These are phyloP conservation scores for Starmerella vaccinii DNA, from an alignment of 805 yeast species.

Conservation along the genomic window DNA sequence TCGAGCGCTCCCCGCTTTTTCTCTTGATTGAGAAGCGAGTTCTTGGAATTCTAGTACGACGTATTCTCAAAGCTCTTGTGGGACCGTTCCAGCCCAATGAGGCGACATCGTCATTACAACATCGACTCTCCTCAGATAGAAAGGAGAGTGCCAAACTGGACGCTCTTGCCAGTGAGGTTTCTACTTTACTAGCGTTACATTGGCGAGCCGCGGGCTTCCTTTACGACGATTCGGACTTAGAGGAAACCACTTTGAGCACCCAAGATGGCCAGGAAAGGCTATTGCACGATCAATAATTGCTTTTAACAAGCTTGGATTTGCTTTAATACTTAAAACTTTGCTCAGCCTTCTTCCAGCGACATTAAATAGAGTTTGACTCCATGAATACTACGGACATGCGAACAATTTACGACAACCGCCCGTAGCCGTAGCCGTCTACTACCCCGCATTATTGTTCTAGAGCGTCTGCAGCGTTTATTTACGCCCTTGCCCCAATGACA, in stretches of 20 bases:
- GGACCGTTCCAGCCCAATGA: not conserved
- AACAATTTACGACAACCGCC: too few species aligned
- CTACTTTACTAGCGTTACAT: not conserved
- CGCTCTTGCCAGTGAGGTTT: not conserved
- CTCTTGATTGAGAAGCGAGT: conserved; percentile 2
- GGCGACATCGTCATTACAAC: not conserved
- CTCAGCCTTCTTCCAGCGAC: not conserved
- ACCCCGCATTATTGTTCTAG: not conserved
- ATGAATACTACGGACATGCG: not conserved
- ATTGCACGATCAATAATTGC: too few species aligned
- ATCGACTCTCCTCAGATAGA: too few species aligned
- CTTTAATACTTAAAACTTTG: not conserved
- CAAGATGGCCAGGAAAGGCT: too few species aligned
- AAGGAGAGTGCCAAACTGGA: not conserved
- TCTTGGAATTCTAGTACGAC: not conserved
- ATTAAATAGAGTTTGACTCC: not conserved
- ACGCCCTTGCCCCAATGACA: not conserved
- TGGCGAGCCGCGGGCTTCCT: conserved; percentile 4
- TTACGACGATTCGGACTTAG: not conserved
- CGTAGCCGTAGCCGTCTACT: not conserved
- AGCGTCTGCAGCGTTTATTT: not conserved
- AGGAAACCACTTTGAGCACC: too few species aligned
- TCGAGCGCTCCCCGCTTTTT: not conserved
- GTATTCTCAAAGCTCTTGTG: not conserved
- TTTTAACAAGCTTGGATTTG: too few species aligned